These are phyloP conservation scores for Karstenula rhodostoma DNA, from an alignment of 2,329 filamentous ascomycete species.

Conservation along the genomic window DNA sequence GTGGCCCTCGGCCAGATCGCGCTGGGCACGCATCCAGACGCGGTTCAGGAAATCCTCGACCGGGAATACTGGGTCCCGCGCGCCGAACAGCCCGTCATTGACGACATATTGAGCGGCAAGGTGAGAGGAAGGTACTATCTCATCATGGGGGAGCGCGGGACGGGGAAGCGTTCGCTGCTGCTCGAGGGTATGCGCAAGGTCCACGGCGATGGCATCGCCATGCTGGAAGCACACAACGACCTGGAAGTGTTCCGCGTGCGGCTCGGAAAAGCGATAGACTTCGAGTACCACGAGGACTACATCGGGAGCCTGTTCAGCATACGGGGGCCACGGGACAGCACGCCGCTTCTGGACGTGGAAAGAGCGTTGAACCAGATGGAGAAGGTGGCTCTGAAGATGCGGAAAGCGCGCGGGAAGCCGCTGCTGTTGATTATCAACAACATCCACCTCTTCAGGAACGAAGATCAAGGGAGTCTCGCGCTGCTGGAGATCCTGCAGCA, in stretches of 20 bases:
- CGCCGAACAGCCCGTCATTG: slow-evolving; percentile 81
- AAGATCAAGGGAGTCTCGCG: slow-evolving; percentile 85
- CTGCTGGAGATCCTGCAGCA: slow-evolving; percentile 95
- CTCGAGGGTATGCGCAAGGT: slow-evolving; percentile 94
- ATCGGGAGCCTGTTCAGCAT: slow-evolving; percentile 97
- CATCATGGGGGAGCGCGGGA: slow-evolving; percentile 93
- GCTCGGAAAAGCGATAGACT: slow-evolving; percentile 92
- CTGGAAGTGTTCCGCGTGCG: slow-evolving; percentile 93
- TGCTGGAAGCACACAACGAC: slow-evolving; percentile 96
- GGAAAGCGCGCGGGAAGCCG: slow-evolving; percentile 69
- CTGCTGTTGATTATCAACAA: slow-evolving; percentile 93
- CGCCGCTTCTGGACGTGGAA: slow-evolving; percentile 92
- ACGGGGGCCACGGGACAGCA: slow-evolving; percentile 88
- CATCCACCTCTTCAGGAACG: slow-evolving; percentile 87
- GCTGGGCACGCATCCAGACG: slow-evolving; percentile 41
- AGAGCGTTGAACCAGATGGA: slow-evolving; percentile 97
- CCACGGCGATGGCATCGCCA: slow-evolving; percentile 85
- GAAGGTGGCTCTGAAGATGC: slow-evolving; percentile 82
- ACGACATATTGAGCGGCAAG: slow-evolving; percentile 80
- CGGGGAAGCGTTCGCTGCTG: slow-evolving; percentile 96
- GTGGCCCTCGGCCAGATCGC: slow-evolving; percentile 72
- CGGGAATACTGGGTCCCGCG: slow-evolving; percentile 81
- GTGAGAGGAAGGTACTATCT: slow-evolving; percentile 86
- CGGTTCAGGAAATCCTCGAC: slow-evolving; percentile 36
- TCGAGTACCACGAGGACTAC: slow-evolving; percentile 97